Evolutionary conservation across 1,139 yeast species (phyloP).

Genomic region (Tardiomyces digboiensis): DNA sequence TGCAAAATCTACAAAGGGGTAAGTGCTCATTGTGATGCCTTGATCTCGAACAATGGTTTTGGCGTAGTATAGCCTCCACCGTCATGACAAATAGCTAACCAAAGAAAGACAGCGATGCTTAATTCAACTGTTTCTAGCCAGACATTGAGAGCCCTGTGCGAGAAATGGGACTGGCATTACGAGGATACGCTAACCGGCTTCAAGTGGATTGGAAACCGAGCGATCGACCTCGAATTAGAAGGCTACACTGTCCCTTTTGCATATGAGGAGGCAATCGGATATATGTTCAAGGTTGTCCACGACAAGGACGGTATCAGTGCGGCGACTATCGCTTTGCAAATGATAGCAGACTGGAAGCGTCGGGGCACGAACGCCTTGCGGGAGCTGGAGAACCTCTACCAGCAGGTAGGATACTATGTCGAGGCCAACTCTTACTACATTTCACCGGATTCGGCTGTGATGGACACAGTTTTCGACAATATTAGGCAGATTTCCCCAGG

Average conservation of each 20-base stretch:
- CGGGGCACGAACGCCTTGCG: constrained; percentile 26
- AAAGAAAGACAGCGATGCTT: no score
- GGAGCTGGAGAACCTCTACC: constrained; percentile 49
- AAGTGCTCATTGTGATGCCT: no score
- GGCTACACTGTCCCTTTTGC: constrained; percentile 80
- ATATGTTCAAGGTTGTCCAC: constrained; percentile 77
- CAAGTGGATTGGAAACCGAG: constrained; percentile 94
- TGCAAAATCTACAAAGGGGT: no score
- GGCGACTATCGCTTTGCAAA: constrained; percentile 64
- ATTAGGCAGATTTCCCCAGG: constrained; percentile 29
- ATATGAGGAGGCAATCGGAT: constrained; percentile 94
- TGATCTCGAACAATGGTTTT: constrained; percentile 18
- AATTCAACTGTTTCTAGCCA: constrained; percentile 93
- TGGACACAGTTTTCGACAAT: constrained; percentile 42
- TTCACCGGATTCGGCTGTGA: constrained; percentile 43
- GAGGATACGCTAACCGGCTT: constrained; percentile 89
- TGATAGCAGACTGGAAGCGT: constrained; percentile 43
- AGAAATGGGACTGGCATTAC: constrained; percentile 48
- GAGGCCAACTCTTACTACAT: constrained; percentile 84
- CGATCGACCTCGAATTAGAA: constrained; percentile 54
- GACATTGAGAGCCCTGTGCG: constrained; percentile 63
- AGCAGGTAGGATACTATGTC: constrained; percentile 67
- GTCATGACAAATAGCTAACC: constrained; percentile 28
- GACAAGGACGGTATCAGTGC: constrained; percentile 95
- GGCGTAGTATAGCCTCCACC: constrained; percentile 8